Percentiles rank a stretch among this genome's conserved stretches.
These are phyloP conservation scores for Lasiodiplodia sp. DNA, from an alignment of 2,329 filamentous ascomycete species.

Conservation along the genomic window DNA sequence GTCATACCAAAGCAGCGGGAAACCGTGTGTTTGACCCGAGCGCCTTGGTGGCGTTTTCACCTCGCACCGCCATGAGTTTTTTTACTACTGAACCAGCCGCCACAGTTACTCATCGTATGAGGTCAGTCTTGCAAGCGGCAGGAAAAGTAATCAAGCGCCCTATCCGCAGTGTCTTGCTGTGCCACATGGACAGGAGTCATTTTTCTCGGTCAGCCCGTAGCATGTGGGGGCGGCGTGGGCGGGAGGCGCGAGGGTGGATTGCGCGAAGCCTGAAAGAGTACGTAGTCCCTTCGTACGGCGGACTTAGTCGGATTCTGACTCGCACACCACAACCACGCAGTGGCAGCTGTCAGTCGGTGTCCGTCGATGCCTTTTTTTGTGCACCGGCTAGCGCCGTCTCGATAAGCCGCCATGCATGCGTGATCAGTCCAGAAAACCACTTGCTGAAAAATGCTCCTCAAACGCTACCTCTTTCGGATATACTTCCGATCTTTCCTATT, in stretches of 20 bases:
- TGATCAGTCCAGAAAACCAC: not conserved
- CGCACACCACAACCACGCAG: conserved; percentile 5
- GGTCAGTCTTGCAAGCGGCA: not conserved
- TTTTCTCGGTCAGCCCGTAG: not conserved
- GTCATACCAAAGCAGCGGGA: not conserved
- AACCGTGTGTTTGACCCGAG: not conserved
- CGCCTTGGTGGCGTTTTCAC: not conserved
- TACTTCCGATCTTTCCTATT: not conserved
- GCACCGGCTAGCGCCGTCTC: not conserved
- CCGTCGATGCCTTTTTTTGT: not conserved
- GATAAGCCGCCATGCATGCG: not conserved
- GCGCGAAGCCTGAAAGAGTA: conserved; percentile 3
- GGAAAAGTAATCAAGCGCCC: not conserved
- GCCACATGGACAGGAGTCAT: conserved; percentile 3
- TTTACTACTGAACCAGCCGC: not conserved
- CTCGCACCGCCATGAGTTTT: not conserved
- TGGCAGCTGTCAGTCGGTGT: not conserved
- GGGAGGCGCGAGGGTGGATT: not conserved
- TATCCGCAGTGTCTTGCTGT: conserved; percentile 4
- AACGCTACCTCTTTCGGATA: not conserved
- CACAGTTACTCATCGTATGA: not conserved
- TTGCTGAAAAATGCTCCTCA: not conserved
- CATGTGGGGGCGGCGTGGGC: conserved; percentile 6
- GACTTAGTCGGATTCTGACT: conserved; percentile 4
- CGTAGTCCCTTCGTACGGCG: not conserved